A percentile compares a stretch with the other conserved stretches of the same genome.
phyloP scores from a whole-genome alignment of 805 yeast genomes.

The Cyberlindnera amylophila region DNA sequence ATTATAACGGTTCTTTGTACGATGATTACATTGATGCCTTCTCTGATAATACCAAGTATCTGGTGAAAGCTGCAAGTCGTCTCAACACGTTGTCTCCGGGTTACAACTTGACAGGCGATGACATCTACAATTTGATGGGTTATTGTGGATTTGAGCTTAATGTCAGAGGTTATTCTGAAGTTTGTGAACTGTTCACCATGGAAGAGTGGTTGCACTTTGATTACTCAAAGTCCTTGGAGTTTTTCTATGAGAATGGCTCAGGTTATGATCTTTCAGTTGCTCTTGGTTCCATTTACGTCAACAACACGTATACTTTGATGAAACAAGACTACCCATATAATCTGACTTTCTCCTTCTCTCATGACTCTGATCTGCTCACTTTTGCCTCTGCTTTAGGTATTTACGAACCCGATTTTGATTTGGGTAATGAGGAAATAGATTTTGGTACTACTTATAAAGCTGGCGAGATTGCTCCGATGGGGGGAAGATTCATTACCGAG shows the following conservation, averaged over 20 bases:
- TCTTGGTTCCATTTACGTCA: conserved; percentile 58
- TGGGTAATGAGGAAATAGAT: conserved; percentile 42
- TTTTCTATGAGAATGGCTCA: conserved; percentile 60
- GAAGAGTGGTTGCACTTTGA: conserved; percentile 63
- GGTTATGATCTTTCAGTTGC: conserved; percentile 57
- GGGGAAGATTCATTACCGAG: conserved; percentile 50
- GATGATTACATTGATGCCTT: conserved; percentile 19
- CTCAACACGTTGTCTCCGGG: conserved; percentile 54
- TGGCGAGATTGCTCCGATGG: conserved; percentile 54
- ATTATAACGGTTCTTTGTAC: conserved; percentile 29
- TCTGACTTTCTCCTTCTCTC: conserved; percentile 68
- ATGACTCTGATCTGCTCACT: conserved; percentile 64
- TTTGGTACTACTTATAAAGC: conserved; percentile 46
- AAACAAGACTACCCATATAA: conserved; percentile 48
- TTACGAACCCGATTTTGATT: conserved; percentile 31
- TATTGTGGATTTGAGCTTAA: conserved; percentile 77
- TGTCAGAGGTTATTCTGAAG: conserved; percentile 59
- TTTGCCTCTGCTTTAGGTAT: conserved; percentile 65
- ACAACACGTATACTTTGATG: conserved; percentile 47
- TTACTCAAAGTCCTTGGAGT: conserved; percentile 54
- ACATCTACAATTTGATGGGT: conserved; percentile 49
- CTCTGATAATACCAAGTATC: conserved; percentile 32
- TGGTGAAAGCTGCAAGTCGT: conserved; percentile 53
- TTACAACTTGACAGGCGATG: conserved; percentile 45
- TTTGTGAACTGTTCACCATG: conserved; percentile 65